Conservation (phyloP, 2,329 filamentous ascomycete genomes). For the Calonectria honghensis region DNA sequence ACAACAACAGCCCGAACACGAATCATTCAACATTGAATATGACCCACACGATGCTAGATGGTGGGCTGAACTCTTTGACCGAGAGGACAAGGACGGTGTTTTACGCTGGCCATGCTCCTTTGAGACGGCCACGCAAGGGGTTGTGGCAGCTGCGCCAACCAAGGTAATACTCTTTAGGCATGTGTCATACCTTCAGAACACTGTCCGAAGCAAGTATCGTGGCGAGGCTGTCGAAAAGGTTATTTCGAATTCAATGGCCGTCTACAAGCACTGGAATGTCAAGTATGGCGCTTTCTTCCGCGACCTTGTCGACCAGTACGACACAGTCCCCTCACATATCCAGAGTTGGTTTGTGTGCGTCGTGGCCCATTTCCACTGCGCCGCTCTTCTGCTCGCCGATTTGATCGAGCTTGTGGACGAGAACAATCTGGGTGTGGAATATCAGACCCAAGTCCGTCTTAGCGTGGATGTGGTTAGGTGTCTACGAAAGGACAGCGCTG, state of each 20-base stretch:
- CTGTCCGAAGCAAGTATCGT: slow-evolving; percentile 63
- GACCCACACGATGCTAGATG: slow-evolving; percentile 56
- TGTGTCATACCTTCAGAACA: slow-evolving; percentile 72
- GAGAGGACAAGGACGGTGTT: slow-evolving; percentile 50
- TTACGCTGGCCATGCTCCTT: slow-evolving; percentile 73
- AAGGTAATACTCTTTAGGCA: slow-evolving; percentile 76
- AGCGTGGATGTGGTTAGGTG: slow-evolving; percentile 59
- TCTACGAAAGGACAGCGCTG: slow-evolving; percentile 66
- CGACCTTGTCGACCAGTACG: slow-evolving; percentile 70
- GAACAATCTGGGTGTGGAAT: slow-evolving; percentile 53
- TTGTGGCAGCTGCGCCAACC: slow-evolving; percentile 73
- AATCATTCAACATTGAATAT: slow-evolving; percentile 47
- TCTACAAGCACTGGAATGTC: slow-evolving; percentile 74
- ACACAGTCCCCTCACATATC: slow-evolving; percentile 69
- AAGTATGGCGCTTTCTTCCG: slow-evolving; percentile 71
- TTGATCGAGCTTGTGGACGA: slow-evolving; percentile 70
- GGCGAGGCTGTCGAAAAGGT: slow-evolving; percentile 67
- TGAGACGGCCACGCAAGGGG: slow-evolving; percentile 68
- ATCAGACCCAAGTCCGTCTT: slow-evolving; percentile 53
- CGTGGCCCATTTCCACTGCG: slow-evolving; percentile 75
- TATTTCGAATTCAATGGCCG: slow-evolving; percentile 67
- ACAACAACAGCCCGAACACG: slow-evolving; percentile 47
- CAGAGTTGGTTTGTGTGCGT: slow-evolving; percentile 77
- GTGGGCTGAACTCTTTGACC: slow-evolving; percentile 60
- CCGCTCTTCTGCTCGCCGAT: slow-evolving; percentile 72